Base-by-base conservation (phyloP, 176 grass and related monocot species). In the Rhynchospora pubera region DNA sequence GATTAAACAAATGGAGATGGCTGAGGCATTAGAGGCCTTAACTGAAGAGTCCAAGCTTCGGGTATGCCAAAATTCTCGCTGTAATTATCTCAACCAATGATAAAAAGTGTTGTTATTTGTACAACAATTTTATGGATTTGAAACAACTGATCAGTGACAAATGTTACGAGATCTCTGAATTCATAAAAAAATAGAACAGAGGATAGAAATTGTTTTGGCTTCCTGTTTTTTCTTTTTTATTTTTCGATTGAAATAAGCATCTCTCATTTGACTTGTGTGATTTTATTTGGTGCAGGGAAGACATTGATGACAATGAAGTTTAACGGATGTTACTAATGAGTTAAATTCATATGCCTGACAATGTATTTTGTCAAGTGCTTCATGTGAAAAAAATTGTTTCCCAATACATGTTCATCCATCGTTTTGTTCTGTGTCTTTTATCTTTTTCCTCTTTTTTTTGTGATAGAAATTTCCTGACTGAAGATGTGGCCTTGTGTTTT, bases 1-100 rank as follows among this genome's bases (percentile, higher is more conserved):
- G 59, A 83, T 93, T 55, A 97, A 91, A 85, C 94, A 97, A 93
- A 91, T 91, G 89, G 89, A 97, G 83, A 90, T 97, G 83, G 86
- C 72, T 30, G 89, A 91, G 73, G 83, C 87, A 48, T 73, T 97
- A 82, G 94, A 97, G 86, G 85, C 89, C 46, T 82, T 90, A 32
- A 56, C 72, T 71, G 80, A 88, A 11, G 89, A 91, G 47, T 83
- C 84, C 57, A 92, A 89, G 84, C 61, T 88, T 83, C 84, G 84
- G 55, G 94, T 97, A 80, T 87, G 91, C 81, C 64, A 46, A 39
- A 39, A 79, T n/a, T 61, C 45, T 70, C 45, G 65, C 8, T 34
- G 26, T 79, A 23, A 78, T 83, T 68, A 55, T 58, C 57, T 63
- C 57, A 10, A 1, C 24, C 71, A 22, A 46, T 14, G 30, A 10